Evolutionary conservation across 2,329 filamentous ascomycete species (phyloP), one percentile per base, ranked within the genome.

Genomic region (Colletotrichum salicis): DNA sequence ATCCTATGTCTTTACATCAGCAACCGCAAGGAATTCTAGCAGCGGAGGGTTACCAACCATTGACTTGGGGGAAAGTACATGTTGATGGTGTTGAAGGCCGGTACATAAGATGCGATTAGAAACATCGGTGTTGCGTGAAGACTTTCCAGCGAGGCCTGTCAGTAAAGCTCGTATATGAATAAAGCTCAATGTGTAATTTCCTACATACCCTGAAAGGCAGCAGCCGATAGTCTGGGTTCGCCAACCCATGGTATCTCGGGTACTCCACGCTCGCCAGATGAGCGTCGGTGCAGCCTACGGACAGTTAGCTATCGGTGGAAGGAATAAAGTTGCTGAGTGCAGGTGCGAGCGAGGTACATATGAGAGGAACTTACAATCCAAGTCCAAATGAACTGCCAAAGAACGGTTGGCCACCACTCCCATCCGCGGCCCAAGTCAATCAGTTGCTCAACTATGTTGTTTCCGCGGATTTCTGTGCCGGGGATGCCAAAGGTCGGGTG

Each of bases 381-480:
- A 5, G 86, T 83, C 87, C 87, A 90, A 64, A 86, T 77, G 5
- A 87, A 79, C 72, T 89, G 88, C 87, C 87, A 90, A 24, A 87
- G 74, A 4, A 87, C 83, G 0, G 85, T 86, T 1, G 87, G 88
- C 78, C 87, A 87, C 89, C 89, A 92, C 79, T 92, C 90, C 82
- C 85, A 88, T 6, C 90, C 89, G 11, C 80, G 79, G 67, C 81
- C 78, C 69, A 85, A 82, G 7, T 82, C 80, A 8, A 83, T 78
- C 19, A 84, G 77, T 13, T 85, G 82, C 15, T 86, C 84, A 29
- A 84, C 83, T 15, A 82, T 65, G 0, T 77, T 79, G 5, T 64
- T 68, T 10, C 77, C 75, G 1, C 72, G 71, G 24, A 83, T 76
- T 37, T 79, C 80, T 7, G 82, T 82, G 3, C 81, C 81, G 8